Evolutionary conservation across 225 moss, liverwort and hornwort species (phyloP).

Genomic region (Physcomitrium patens): DNA sequence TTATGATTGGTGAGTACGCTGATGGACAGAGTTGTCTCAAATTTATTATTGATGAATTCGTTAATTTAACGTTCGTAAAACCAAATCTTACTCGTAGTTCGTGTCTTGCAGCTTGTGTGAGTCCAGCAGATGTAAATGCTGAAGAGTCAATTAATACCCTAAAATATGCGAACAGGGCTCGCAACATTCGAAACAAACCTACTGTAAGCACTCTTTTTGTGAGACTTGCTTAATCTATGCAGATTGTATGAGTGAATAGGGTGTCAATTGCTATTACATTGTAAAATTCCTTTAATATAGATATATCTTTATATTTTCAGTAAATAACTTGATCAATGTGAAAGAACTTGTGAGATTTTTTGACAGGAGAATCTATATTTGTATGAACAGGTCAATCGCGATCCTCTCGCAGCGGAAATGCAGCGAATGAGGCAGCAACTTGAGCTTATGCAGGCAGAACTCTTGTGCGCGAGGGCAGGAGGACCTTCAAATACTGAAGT

Average conservation of each 20-base stretch:
- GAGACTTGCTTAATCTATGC: not conserved
- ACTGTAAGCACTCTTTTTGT: conserved; percentile 53
- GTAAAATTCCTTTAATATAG: not conserved
- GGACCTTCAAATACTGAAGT: conserved; percentile 71
- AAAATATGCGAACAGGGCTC: conserved; percentile 87
- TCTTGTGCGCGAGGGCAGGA: conserved; percentile 80
- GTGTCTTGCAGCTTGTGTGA: conserved; percentile 74
- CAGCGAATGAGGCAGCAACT: conserved; percentile 83
- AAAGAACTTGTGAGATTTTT: conserved; percentile 18
- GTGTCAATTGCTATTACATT: not conserved
- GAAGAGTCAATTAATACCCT: conserved; percentile 85
- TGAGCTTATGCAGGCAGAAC: conserved; percentile 85
- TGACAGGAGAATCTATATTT: conserved; percentile 12
- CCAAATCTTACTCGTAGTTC: conserved; percentile 1
- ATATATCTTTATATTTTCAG: not conserved
- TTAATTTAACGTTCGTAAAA: conserved; percentile 9
- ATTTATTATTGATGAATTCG: not conserved
- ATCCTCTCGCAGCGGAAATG: conserved; percentile 86
- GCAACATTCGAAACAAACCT: conserved; percentile 88
- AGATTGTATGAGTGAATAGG: not conserved
- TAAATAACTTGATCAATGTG: not conserved
- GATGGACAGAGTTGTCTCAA: not conserved
- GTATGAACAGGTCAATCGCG: conserved; percentile 71
- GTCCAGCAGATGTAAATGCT: conserved; percentile 86
- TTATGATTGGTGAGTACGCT: conserved; percentile 77